Evolutionary conservation across 2,329 filamentous ascomycete genomes (phyloP).

Genomic region (Didymella arachidicola): DNA sequence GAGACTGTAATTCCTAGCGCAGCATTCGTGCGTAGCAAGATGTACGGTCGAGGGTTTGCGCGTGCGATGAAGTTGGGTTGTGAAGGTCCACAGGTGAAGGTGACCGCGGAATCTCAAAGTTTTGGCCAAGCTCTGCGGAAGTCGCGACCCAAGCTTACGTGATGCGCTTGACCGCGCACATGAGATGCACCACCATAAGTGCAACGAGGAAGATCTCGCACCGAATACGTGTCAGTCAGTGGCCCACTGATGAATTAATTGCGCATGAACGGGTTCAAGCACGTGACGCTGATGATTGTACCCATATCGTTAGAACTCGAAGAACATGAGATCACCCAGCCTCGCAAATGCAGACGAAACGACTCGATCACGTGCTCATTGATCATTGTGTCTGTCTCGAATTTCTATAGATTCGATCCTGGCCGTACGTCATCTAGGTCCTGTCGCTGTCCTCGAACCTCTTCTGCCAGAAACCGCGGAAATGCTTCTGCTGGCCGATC

Average conservation of each 20-base stretch:
- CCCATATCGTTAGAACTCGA: neutral
- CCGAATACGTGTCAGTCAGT: neutral
- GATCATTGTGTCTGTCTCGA: neutral
- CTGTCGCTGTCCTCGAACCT: conserved; percentile 63
- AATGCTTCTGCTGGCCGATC: conserved; percentile 67
- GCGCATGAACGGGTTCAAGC: neutral
- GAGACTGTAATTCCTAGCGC: no score
- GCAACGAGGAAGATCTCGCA: neutral
- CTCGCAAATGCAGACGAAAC: neutral
- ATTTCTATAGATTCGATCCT: neutral
- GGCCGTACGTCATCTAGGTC: conserved; percentile 40
- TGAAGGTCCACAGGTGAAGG: conserved; percentile 4
- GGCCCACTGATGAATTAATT: neutral
- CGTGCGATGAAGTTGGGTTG: conserved; percentile 11
- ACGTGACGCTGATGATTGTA: neutral
- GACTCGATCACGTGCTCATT: neutral
- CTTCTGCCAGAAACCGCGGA: conserved; percentile 65
- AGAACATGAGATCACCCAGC: neutral
- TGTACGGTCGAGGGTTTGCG: conserved; percentile 1
- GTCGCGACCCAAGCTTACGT: conserved; percentile 11
- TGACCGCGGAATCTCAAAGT: conserved; percentile 13
- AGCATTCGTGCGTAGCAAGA: neutral
- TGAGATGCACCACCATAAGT: neutral
- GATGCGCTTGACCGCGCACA: neutral
- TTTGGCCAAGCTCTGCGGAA: conserved; percentile 14